These are phyloP conservation scores for Plasmodium coatneyi DNA, from an alignment of 169 alveolate genomes.

Conservation along the genomic window DNA sequence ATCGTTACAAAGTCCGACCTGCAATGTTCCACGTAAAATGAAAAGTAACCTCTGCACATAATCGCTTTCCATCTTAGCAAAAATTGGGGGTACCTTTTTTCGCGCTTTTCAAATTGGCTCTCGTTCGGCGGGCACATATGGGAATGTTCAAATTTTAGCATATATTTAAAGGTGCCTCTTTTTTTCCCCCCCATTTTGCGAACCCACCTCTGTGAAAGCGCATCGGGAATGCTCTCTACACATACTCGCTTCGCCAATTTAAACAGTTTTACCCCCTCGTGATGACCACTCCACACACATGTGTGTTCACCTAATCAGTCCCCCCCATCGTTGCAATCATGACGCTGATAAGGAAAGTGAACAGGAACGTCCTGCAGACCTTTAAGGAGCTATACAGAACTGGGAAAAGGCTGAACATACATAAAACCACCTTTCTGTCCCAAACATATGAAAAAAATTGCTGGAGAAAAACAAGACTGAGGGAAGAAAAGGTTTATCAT, in stretches of 20 bases:
- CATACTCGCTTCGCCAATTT: neutral
- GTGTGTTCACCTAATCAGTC: neutral
- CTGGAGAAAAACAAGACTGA: constrained; percentile 73
- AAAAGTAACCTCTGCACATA: neutral
- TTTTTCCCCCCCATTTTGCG: neutral
- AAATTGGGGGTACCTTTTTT: neutral
- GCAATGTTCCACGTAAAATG: neutral
- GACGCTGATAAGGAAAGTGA: constrained; percentile 63
- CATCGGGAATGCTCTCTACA: neutral
- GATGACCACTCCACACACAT: neutral
- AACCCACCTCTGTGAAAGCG: neutral
- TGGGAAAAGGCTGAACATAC: constrained; percentile 66
- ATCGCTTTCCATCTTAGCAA: neutral
- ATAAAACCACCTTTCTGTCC: constrained; percentile 63
- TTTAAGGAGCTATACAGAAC: constrained; percentile 51
- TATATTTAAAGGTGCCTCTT: neutral
- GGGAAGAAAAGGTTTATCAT: constrained; percentile 74
- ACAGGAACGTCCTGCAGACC: constrained; percentile 62
- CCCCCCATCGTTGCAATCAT: neutral
- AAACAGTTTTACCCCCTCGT: neutral
- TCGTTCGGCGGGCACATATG: neutral
- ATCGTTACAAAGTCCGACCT: neutral
- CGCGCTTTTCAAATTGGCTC: neutral
- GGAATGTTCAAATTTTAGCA: neutral
- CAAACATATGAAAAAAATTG: constrained; percentile 75